These are phyloP conservation scores for Cyanidiococcus yangmingshanensis DNA, from an alignment of 23 red algal genomes.

Conservation along the genomic window DNA sequence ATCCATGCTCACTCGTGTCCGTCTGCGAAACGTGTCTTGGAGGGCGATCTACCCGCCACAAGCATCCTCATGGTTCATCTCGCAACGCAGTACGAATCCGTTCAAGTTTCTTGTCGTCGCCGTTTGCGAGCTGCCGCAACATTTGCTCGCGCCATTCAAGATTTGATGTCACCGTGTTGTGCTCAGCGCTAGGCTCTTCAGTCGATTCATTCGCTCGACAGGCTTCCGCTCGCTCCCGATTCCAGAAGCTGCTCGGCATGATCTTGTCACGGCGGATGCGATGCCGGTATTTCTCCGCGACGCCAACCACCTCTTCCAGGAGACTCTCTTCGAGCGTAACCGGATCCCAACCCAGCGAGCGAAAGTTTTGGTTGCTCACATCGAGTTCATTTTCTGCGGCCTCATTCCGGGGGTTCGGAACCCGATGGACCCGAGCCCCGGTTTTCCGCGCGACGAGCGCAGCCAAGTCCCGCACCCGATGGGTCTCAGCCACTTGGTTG, in stretches of 20 bases:
- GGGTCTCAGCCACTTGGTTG: constrained; percentile 95
- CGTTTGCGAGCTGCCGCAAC: background rate
- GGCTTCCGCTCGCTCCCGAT: constrained; percentile 36
- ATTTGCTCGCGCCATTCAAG: background rate
- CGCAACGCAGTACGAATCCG: background rate
- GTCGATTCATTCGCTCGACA: constrained; percentile 7
- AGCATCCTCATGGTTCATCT: background rate
- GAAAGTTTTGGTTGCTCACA: constrained; percentile 90
- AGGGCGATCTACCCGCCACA: no score
- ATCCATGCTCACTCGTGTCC: no score
- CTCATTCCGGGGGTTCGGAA: constrained; percentile 89
- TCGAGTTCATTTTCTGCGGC: constrained; percentile 93
- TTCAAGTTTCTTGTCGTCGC: constrained; percentile 15
- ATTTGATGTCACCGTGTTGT: background rate
- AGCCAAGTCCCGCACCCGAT: constrained; percentile 90
- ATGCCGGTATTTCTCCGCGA: constrained; percentile 75
- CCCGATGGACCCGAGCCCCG: constrained; percentile 52
- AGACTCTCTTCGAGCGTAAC: constrained; percentile 62
- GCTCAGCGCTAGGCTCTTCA: background rate
- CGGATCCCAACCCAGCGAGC: constrained; percentile 59
- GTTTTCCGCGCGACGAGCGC: constrained; percentile 66
- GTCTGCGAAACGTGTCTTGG: no score
- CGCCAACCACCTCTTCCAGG: constrained; percentile 85
- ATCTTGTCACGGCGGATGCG: constrained; percentile 75
- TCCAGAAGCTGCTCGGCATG: constrained; percentile 91